These are phyloP conservation scores for Phylloporus sp. DNA, from an alignment of 768 basidiomycete species.

Conservation along the genomic window DNA sequence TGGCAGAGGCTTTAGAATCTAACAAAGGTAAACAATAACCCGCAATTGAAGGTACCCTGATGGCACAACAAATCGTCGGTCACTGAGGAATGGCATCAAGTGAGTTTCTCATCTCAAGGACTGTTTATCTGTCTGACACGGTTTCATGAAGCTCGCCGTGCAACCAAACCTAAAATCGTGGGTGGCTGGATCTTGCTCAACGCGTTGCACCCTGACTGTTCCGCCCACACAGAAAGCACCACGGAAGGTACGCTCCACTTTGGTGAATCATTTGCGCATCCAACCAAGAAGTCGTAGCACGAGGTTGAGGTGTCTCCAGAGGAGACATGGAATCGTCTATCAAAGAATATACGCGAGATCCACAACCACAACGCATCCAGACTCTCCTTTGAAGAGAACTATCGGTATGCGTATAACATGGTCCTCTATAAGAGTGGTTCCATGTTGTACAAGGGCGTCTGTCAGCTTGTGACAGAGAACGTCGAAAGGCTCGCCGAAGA, in stretches of 20 bases:
- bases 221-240: conserved; percentile 39
- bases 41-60: conserved; percentile 2
- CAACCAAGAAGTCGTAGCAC: conserved; percentile 43
- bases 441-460: conserved; percentile 83
- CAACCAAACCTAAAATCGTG: conserved; percentile 41
- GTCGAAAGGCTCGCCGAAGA: conserved; percentile 74
- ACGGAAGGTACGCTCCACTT: conserved; percentile 38
- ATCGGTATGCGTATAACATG: conserved; percentile 92
- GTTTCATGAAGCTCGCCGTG: conserved; percentile 23
- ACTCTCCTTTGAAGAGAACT: conserved; percentile 90
- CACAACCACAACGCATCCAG: conserved; percentile 89
- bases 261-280: background rate
- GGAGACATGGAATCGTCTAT: conserved; percentile 78
- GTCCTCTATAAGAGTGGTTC: conserved; percentile 84
- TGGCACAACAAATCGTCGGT: conserved; percentile 15
- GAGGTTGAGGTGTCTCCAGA: conserved; percentile 73
- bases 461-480: conserved; percentile 73
- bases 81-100: conserved; percentile 28
- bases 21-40: conserved; percentile 31
- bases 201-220: conserved; percentile 17
- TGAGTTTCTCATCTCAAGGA: conserved; percentile 9
- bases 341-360: conserved; percentile 88
- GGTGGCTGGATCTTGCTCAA: conserved; percentile 27
- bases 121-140: conserved; percentile 13
- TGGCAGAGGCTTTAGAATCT: conserved; percentile 31